These are phyloP conservation scores for Chlamydomonas schloesseri DNA, from an alignment of 139 green algal genomes.

Conservation along the genomic window DNA sequence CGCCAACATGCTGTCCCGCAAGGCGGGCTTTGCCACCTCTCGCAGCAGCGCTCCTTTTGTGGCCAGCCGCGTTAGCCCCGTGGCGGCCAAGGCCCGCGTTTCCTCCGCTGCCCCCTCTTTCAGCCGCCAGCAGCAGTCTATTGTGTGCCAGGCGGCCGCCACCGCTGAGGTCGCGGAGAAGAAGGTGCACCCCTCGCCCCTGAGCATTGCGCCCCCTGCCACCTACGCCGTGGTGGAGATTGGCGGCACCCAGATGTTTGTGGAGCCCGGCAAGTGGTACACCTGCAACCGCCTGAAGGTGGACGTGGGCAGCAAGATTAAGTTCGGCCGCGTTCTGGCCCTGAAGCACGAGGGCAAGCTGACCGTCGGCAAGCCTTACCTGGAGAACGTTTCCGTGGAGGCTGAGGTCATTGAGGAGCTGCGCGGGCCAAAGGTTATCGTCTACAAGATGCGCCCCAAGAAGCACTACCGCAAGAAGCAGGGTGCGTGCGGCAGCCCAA, in stretches of 20 bases:
- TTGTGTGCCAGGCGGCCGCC: conserved; percentile 61
- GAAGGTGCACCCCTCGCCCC: conserved; percentile 55
- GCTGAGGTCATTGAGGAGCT: conserved; percentile 93
- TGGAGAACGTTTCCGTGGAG: conserved; percentile 87
- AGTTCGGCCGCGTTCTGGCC: conserved; percentile 91
- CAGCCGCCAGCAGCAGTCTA: conserved; percentile 12
- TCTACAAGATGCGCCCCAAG: conserved; percentile 96
- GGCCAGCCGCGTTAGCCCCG: background rate
- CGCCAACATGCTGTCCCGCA: conserved; percentile 31
- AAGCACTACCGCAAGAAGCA: conserved; percentile 88
- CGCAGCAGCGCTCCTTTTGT: background rate
- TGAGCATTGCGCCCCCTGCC: conserved; percentile 57
- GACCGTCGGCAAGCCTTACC: conserved; percentile 88
- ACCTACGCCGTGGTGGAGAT: conserved; percentile 93
- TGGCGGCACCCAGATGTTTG: conserved; percentile 90
- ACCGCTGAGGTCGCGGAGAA: conserved; percentile 4
- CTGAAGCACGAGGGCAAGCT: conserved; percentile 86
- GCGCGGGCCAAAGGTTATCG: conserved; percentile 89
- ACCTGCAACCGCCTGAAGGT: conserved; percentile 91
- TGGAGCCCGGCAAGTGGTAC: conserved; percentile 95
- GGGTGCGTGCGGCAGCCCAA: background rate
- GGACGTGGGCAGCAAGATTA: conserved; percentile 83
- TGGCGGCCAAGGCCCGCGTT: too few species aligned
- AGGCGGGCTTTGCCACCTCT: conserved; percentile 15
- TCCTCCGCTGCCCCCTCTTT: background rate